Base-by-base conservation (phyloP, 192 early-diverging fungal genomes). In the Diversispora eburnea region DNA sequence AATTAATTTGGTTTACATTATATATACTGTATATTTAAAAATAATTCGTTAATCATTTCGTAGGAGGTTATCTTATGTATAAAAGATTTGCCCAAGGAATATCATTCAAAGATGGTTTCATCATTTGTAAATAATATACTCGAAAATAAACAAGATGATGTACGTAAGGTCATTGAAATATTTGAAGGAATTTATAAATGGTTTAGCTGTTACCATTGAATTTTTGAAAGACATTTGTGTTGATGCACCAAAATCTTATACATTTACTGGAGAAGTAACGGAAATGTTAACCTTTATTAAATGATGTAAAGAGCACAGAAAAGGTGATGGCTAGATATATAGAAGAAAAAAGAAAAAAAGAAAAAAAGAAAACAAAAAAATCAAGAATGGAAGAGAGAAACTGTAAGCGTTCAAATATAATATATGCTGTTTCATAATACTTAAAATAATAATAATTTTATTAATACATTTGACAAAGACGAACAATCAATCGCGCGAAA, bases 171-270 rank as follows among this genome's bases (percentile, higher is more conserved):
- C 25, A 67, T 74, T 13, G 82, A 82, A 58, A 65, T 91, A 8
- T 80, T 88, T 79, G 87, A 82, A 87, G 58, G 74, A 81, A 17
- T 77, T 86, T 49, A 80, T 91, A 46, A 74, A 73, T 8, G 88
- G 82, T 15, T 82, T 89, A 52, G 77, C 82, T 46, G 81, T 83
- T 58, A 81, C 80, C 39, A 76, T 83, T 70, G 89, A 88, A 72
- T 70, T 84, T 64, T 77, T 92, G 58, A 86, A 90, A 51, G 94
- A 94, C 72, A 79, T 91, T 54, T 84, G 86, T 8, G 81, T 86
- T 46, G 93, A 94, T 77, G 84, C 87, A 1, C 92, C 92, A 20
- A 81, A 86, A 54, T 88, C 86, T 10, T 89, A 84, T 81, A 83
- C 81, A 52, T 85, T 81, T 81, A 82, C 89, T 58, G 89, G 84